Conservation (phyloP, 2,329 filamentous ascomycete genomes). For the Colletotrichum shisoi region DNA sequence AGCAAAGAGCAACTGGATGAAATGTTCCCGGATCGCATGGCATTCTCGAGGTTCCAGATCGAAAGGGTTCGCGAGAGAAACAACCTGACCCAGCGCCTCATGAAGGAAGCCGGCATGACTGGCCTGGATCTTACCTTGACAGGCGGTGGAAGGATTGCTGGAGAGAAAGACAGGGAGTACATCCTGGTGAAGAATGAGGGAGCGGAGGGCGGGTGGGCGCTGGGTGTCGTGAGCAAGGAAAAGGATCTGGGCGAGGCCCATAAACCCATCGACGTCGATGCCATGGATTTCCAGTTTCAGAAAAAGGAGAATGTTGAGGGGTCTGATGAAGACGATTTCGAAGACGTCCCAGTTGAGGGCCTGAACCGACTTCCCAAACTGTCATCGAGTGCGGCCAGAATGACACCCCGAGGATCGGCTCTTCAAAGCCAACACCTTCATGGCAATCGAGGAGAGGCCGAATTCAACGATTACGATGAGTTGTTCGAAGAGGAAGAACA, state of each 20-base stretch:
- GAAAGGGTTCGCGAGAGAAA: conserved; percentile 93
- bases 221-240: conserved; percentile 89
- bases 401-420: conserved; percentile 19
- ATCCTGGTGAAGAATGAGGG: conserved; percentile 95
- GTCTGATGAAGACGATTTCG: conserved; percentile 77
- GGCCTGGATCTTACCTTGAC: conserved; percentile 73
- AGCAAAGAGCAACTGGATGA: conserved; percentile 94
- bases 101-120: conserved; percentile 92
- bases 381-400: conserved; percentile 28
- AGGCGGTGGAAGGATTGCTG: conserved; percentile 71
- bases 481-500: conserved; percentile 54
- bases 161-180: conserved; percentile 91
- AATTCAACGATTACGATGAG: conserved; percentile 43
- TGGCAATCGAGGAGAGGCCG: conserved; percentile 21
- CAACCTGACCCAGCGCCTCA: conserved; percentile 90
- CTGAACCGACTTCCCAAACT: conserved; percentile 80
- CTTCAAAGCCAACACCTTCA: conserved; percentile 19
- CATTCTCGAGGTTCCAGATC: conserved; percentile 95
- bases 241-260: conserved; percentile 80
- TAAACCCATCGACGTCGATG: conserved; percentile 92
- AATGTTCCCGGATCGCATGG: conserved; percentile 99
- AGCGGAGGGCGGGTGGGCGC: conserved; percentile 92
- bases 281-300: conserved; percentile 64
- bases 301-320: conserved; percentile 67
- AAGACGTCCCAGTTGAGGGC: conserved; percentile 91